Percentiles rank a stretch among this genome's conserved stretches.
Evolutionary conservation across 345 rosid genomes (phyloP).

Genomic region (Isatis tinctoria): DNA sequence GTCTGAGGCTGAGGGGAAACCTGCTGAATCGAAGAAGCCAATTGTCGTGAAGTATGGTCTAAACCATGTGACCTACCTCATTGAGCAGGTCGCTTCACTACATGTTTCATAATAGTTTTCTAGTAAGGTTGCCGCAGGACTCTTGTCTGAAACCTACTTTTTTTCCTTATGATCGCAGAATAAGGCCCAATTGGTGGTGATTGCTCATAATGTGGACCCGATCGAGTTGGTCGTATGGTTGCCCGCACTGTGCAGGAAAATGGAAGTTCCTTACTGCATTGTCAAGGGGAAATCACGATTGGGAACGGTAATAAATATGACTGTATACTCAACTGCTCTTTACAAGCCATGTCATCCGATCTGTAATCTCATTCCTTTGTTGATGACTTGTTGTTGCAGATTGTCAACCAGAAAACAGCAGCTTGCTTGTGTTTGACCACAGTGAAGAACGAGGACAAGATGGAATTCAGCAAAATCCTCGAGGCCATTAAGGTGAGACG

Average conservation of each 20-base stretch:
- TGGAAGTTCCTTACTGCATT: constrained; percentile 64
- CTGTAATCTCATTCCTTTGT: not conserved
- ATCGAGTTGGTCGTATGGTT: constrained; percentile 80
- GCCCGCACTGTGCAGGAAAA: constrained; percentile 69
- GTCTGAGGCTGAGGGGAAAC: constrained; percentile 52
- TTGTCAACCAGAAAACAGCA: constrained; percentile 74
- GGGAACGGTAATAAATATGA: constrained; percentile 44
- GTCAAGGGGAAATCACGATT: constrained; percentile 53
- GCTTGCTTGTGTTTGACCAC: constrained; percentile 70
- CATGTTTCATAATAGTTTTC: not conserved
- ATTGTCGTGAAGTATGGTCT: constrained; percentile 58
- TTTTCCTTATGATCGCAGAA: constrained; percentile 33
- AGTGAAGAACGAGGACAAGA: constrained; percentile 75
- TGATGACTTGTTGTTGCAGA: constrained; percentile 50
- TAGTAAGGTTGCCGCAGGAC: not conserved
- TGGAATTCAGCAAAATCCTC: constrained; percentile 68
- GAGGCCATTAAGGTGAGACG: constrained; percentile 71
- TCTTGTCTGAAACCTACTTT: not conserved
- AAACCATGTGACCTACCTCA: constrained; percentile 55
- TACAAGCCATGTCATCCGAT: not conserved
- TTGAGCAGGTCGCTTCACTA: constrained; percentile 45
- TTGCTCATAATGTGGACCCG: constrained; percentile 79
- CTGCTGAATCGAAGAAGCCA: constrained; percentile 51
- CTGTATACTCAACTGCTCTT: not conserved
- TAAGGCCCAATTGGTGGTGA: constrained; percentile 62